Evolutionary conservation across 2,329 filamentous ascomycete genomes (phyloP).

Genomic region (Colletotrichum coccodes): DNA sequence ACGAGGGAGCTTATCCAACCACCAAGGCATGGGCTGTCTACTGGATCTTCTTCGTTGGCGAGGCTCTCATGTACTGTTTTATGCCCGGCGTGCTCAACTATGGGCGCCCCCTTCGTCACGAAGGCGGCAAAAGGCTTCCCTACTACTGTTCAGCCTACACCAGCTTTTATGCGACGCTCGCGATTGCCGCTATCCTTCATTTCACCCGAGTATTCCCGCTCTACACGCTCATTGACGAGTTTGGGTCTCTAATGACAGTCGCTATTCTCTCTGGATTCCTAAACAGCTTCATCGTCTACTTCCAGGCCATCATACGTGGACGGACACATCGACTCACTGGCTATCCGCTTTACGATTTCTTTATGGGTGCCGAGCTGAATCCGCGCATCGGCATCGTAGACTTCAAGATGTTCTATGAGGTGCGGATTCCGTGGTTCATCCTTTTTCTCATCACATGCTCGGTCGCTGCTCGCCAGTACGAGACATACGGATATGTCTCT

Average conservation of each 20-base stretch:
- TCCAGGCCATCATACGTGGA: conserved; percentile 77
- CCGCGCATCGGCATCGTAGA: conserved; percentile 84
- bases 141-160: conserved; percentile 87
- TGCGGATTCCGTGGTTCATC: conserved; percentile 88
- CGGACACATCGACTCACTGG: conserved; percentile 49
- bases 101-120: conserved; percentile 82
- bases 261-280: conserved; percentile 84
- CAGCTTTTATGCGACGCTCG: conserved; percentile 82
- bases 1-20: conserved; percentile 80
- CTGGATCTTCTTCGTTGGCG: conserved; percentile 83
- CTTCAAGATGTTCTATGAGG: conserved; percentile 94
- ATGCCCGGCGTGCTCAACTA: conserved; percentile 82
- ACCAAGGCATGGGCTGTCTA: conserved; percentile 83
- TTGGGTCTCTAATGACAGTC: conserved; percentile 84
- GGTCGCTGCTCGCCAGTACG: conserved; percentile 78
- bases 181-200: conserved; percentile 71
- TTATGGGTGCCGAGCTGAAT: conserved; percentile 90
- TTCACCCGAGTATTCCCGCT: conserved; percentile 80
- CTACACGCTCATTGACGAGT: conserved; percentile 87
- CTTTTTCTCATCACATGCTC: conserved; percentile 77
- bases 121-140: conserved; percentile 78
- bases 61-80: conserved; percentile 77
- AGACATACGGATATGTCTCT: conserved; percentile 80
- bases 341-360: conserved; percentile 84
- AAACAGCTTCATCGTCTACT: conserved; percentile 79